phyloP scores from a whole-genome alignment of 2,329 filamentous ascomycete species.

The Paradendryphiella salina region DNA sequence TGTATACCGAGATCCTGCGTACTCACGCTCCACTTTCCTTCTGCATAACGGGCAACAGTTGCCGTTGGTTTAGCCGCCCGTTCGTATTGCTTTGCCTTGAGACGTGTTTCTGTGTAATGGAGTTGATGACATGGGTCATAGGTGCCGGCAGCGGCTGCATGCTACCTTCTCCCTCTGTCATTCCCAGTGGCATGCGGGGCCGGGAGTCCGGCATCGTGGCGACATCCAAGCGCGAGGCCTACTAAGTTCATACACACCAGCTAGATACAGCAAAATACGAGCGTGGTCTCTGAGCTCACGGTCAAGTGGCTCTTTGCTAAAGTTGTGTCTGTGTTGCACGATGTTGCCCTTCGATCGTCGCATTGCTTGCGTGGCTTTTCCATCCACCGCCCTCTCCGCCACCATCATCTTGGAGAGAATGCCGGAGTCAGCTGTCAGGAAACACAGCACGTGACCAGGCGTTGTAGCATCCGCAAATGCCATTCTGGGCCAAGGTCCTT shows the following conservation, averaged over 20 bases:
- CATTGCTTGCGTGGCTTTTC: constrained; percentile 8
- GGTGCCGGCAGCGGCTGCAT: constrained; percentile 7
- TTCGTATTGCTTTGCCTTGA: not conserved
- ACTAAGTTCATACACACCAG: not conserved
- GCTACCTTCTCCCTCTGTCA: constrained; percentile 2
- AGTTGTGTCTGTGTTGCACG: not conserved
- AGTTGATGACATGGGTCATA: not conserved
- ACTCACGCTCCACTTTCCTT: not conserved
- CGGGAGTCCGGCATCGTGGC: constrained; percentile 9
- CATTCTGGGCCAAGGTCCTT: not conserved
- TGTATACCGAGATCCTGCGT: constrained; percentile 1
- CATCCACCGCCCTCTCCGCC: constrained; percentile 5
- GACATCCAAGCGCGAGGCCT: constrained; percentile 12
- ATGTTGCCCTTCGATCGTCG: not conserved
- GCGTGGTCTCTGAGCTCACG: not conserved
- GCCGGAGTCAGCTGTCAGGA: not conserved
- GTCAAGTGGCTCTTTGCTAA: not conserved
- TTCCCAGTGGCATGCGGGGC: not conserved
- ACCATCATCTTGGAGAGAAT: not conserved
- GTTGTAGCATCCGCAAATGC: not conserved
- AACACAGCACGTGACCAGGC: not conserved
- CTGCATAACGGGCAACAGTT: not conserved
- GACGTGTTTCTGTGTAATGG: not conserved
- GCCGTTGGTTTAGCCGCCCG: not conserved
- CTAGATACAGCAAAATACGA: constrained; percentile 7